These are phyloP conservation scores for Ceriops tagal DNA, from an alignment of 345 rosid species.

Conservation along the genomic window DNA sequence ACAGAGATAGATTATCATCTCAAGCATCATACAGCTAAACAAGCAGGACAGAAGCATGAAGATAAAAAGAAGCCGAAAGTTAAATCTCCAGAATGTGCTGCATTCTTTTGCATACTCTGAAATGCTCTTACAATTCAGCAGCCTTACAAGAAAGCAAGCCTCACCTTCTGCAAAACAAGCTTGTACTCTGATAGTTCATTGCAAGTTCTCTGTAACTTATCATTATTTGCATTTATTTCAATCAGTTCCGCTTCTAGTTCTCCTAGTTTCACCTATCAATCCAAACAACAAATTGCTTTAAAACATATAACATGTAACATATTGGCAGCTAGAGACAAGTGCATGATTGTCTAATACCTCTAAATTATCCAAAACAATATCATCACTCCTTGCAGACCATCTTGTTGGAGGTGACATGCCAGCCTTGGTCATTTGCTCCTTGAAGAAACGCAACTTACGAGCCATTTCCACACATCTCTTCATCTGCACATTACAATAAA, in stretches of 20 bases:
- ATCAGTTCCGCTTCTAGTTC: conserved; percentile 29
- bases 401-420: conserved; percentile 19
- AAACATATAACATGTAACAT: background rate
- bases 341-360: conserved; percentile 16
- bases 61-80: background rate
- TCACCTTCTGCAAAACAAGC: conserved; percentile 31
- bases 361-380: conserved; percentile 25
- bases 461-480: conserved; percentile 32
- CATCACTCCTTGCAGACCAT: conserved; percentile 8
- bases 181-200: conserved; percentile 25
- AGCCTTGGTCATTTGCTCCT: conserved; percentile 28
- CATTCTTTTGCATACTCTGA: background rate
- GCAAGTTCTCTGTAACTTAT: conserved; percentile 15
- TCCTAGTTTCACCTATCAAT: conserved; percentile 20
- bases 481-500: conserved; percentile 6
- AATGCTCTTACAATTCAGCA: background rate
- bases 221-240: conserved; percentile 28
- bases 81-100: background rate
- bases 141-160: background rate
- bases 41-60: background rate
- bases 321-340: background rate
- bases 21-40: background rate
- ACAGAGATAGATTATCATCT: background rate
- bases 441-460: conserved; percentile 27
- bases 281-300: background rate